Base-by-base conservation (phyloP, 164 flowering plant species). In the Kingdonia uniflora region DNA sequence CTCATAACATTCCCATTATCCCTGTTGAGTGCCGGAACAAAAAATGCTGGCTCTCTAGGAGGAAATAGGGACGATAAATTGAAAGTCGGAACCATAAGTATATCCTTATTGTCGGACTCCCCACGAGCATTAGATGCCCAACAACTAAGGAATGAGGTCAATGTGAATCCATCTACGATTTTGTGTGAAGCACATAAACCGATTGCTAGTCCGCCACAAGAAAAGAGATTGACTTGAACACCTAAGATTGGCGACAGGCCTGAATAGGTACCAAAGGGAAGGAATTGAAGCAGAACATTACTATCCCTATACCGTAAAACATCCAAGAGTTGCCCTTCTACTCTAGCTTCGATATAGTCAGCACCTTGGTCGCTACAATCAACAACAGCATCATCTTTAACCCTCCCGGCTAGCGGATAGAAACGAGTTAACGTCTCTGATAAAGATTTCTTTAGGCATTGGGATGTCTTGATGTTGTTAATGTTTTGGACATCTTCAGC, bases 171-270 rank as follows among this genome's bases (percentile, higher is more conserved):
- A 43, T 72, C 76, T 0, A n/a, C 51, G 7, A 63, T 39, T 33
- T 68, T 68, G 40, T 72, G 73, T 2, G 29, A 54, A 4, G 63
- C 11, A 19, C 60, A 35, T 0, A 57, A 16, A 3, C 68, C 56
- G 11, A 71, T 57, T 3, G 60, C 75, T 2, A 65, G 43, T 2
- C 75, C 75, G 2, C 75, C 73, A 43, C 71, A 71, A 1, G 46
- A 43, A 23, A 71, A 74, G 6, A 11, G 14, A 53, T 61, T 74
- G 38, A 49, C 50, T 61, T 71, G 72, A 17, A 63, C 19, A 25
- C 61, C 59, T 40, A 67, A 2, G 2, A 7, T 17, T 38, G 37
- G 48, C 12, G 14, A 17, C 19, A 23, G 13, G 12, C 48, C 48
- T 19, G 16, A 19, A 19, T 16, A 6, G 1, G 2, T 14, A 20